These are phyloP conservation scores for Fusarium longipes DNA, from an alignment of 2,329 filamentous ascomycete species.

Conservation along the genomic window DNA sequence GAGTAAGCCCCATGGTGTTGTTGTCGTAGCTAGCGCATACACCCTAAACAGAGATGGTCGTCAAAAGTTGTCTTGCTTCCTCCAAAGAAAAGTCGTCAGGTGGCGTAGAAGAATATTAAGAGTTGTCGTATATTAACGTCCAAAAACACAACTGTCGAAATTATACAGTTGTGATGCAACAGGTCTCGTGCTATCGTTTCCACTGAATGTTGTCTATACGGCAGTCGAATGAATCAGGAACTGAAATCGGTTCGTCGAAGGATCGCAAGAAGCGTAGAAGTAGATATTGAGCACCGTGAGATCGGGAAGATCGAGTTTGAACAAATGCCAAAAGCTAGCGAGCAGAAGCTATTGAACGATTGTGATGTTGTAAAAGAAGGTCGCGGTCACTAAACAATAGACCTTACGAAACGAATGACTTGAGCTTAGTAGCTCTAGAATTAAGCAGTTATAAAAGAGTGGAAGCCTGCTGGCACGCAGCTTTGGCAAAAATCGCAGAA, in stretches of 20 bases:
- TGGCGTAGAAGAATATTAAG: slow-evolving; percentile 35
- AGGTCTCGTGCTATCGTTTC: too few relatives aligned
- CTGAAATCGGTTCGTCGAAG: slow-evolving; percentile 39
- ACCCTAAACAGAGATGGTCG: slow-evolving; percentile 23
- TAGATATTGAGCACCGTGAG: slow-evolving; percentile 18
- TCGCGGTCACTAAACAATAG: slow-evolving; percentile 37
- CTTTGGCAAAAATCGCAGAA: slow-evolving; percentile 43
- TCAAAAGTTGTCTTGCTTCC: slow-evolving; percentile 20
- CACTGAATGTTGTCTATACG: slow-evolving; percentile 18
- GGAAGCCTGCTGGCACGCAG: slow-evolving; percentile 68
- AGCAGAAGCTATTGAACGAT: slow-evolving; percentile 31
- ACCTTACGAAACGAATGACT: slow-evolving; percentile 43
- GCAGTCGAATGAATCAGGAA: slow-evolving; percentile 26
- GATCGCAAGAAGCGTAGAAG: slow-evolving; percentile 30
- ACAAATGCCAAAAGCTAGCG: slow-evolving; percentile 37
- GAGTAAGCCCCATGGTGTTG: slow-evolving; percentile 38
- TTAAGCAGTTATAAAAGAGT: slow-evolving; percentile 48
- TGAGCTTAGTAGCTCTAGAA: slow-evolving; percentile 39
- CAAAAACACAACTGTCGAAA: slow-evolving; percentile 34
- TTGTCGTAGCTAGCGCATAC: slow-evolving; percentile 24
- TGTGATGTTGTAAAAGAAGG: slow-evolving; percentile 42
- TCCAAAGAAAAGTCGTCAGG: slow-evolving; percentile 15
- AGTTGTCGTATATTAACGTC: slow-evolving; percentile 35
- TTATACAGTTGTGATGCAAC: slow-evolving; percentile 40
- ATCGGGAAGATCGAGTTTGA: slow-evolving; percentile 16